Base-by-base conservation (phyloP, 495 filamentous ascomycete genomes). In the Neurospora sp. region DNA sequence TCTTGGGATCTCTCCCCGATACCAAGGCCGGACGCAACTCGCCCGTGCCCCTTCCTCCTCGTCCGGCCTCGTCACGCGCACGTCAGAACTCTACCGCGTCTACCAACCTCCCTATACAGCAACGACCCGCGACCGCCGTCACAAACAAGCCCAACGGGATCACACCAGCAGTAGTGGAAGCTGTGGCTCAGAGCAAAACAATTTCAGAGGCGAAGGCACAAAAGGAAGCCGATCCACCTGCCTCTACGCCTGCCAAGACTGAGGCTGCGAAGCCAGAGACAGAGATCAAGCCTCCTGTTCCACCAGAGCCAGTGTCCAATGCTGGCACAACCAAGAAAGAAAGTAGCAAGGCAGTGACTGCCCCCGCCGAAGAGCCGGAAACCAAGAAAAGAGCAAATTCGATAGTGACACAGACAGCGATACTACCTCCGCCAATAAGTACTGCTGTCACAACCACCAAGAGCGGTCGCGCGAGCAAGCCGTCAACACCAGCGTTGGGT, bases 11-110 rank as follows among this genome's bases (percentile, higher is more conserved):
- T 14, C 90, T 93, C 71, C 85, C 87, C n/a, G 85, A 85, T 7
- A 76, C 80, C 78, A 77, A 79, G 27, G 70, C 73, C 20, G 79
- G 75, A 31, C 82, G 84, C 40, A 77, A 70, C 35, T 87, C 85
- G 20, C 86, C 86, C 3, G 83, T 74, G 23, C 77, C 83, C 3
- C 79, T 84, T 37, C 73, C 79, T 69, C 79, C 82, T n/a, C 81
- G 91, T 54, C 89, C 91, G 18, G 86, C 88, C 44, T 88, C 90
- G 4, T 89, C 90, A 18, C 88, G 92, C 75, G 89, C 87, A 16
- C 91, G 92, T 73, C 90, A 93, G 75, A 91, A 88, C 75, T 89
- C 89, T 2, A 87, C 85, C 18, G 86, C 88, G 69, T 86, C 87
- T 4, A 84, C 77, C 20, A 77, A 83, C 38, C 86, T 91, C 77